phyloP scores from a whole-genome alignment of 2,329 filamentous ascomycete species.

The Diplodia intermedia region DNA sequence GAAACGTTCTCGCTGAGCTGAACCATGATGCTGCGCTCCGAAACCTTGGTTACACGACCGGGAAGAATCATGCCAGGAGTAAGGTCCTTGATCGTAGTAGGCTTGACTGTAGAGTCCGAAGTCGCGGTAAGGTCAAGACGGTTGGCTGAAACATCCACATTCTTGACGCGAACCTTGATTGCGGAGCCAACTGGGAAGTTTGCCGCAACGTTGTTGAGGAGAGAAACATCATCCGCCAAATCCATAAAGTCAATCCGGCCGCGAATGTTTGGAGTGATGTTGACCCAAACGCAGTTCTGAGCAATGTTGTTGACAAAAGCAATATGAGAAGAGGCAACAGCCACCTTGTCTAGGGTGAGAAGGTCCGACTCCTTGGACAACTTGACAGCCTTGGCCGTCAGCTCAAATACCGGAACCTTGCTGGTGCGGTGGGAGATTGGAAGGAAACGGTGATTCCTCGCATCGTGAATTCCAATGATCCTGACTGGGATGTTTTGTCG shows the following conservation, averaged over 20 bases:
- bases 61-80: slow-evolving; percentile 82
- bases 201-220: slow-evolving; percentile 74
- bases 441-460: slow-evolving; percentile 87
- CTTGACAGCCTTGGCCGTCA: slow-evolving; percentile 74
- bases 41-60: slow-evolving; percentile 83
- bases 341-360: slow-evolving; percentile 74
- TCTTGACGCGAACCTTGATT: slow-evolving; percentile 77
- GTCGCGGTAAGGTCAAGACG: slow-evolving; percentile 84
- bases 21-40: slow-evolving; percentile 81
- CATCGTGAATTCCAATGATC: slow-evolving; percentile 87
- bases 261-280: slow-evolving; percentile 84
- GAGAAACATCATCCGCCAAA: slow-evolving; percentile 83
- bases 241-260: slow-evolving; percentile 84
- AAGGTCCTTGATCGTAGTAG: slow-evolving; percentile 73
- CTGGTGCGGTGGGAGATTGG: slow-evolving; percentile 85
- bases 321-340: slow-evolving; percentile 73
- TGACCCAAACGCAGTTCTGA: slow-evolving; percentile 85
- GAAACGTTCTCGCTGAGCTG: slow-evolving; percentile 82
- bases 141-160: slow-evolving; percentile 74
- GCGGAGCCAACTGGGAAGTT: slow-evolving; percentile 93
- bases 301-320: slow-evolving; percentile 92
- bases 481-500: slow-evolving; percentile 76
- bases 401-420: slow-evolving; percentile 81
- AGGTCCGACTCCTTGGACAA: slow-evolving; percentile 67
- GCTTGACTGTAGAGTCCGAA: slow-evolving; percentile 62